Conservation (phyloP, 345 rosid species). For the Garcia nutans region DNA sequence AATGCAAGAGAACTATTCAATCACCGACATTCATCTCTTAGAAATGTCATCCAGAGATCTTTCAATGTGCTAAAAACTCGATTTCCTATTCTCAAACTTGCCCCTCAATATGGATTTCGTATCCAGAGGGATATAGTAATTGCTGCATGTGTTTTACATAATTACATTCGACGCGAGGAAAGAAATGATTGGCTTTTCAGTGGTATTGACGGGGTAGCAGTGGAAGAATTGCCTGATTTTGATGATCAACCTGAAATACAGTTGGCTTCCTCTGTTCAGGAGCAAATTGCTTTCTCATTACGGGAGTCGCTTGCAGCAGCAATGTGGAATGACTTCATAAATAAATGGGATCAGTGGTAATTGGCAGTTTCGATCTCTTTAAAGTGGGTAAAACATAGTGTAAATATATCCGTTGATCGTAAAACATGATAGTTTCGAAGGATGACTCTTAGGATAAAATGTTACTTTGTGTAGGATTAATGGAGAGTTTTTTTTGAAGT, state of each 20-base stretch:
- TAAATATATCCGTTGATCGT: background rate
- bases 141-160: slow-evolving; percentile 74
- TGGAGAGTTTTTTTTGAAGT: background rate
- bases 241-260: slow-evolving; percentile 60
- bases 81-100: slow-evolving; percentile 72
- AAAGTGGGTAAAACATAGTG: background rate
- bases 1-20: slow-evolving; percentile 69
- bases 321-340: slow-evolving; percentile 79
- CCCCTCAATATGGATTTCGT: slow-evolving; percentile 65
- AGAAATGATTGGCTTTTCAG: slow-evolving; percentile 72
- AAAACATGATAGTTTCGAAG: too few species aligned
- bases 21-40: slow-evolving; percentile 61
- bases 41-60: slow-evolving; percentile 49
- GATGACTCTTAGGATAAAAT: background rate
- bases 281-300: slow-evolving; percentile 44
- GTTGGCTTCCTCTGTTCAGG: slow-evolving; percentile 46
- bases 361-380: background rate
- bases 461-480: background rate
- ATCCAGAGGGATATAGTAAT: slow-evolving; percentile 85
- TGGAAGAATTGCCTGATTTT: slow-evolving; percentile 42
- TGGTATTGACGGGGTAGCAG: slow-evolving; percentile 30
- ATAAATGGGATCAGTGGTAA: slow-evolving; percentile 48
- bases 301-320: slow-evolving; percentile 57
- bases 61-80: slow-evolving; percentile 57
- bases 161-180: slow-evolving; percentile 59